Conservation (phyloP, 2,329 filamentous ascomycete species). For the Epichloe sylvatica region DNA sequence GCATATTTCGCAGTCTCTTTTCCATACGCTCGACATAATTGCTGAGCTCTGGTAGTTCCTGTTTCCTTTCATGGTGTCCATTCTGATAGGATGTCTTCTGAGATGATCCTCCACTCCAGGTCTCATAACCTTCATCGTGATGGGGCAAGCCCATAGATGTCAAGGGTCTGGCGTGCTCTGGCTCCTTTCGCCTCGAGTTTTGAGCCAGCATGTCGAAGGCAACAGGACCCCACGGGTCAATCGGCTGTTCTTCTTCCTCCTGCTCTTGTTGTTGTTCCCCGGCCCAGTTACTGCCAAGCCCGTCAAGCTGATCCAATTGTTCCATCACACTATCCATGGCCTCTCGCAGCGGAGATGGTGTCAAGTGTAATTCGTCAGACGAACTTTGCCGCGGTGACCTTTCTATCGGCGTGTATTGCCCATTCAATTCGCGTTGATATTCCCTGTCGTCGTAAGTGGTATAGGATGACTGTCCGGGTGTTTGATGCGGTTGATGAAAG, state of each 20-base stretch:
- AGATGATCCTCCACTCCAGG: slow-evolving; percentile 40
- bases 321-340: slow-evolving; percentile 99
- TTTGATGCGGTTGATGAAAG: slow-evolving; percentile 15
- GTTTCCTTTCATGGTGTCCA: slow-evolving; percentile 30
- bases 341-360: slow-evolving; percentile 80
- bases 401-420: slow-evolving; percentile 39
- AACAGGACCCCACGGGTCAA: slow-evolving; percentile 82
- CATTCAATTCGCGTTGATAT: slow-evolving; percentile 6
- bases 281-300: slow-evolving; percentile 37
- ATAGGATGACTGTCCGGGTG: slow-evolving; percentile 26
- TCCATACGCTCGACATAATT: slow-evolving; percentile 93
- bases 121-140: slow-evolving; percentile 48
- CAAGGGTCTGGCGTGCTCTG: slow-evolving; percentile 34
- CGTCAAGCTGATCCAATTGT: slow-evolving; percentile 67
- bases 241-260: slow-evolving; percentile 37
- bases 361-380: slow-evolving; percentile 52
- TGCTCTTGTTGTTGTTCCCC: slow-evolving; percentile 19
- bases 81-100: slow-evolving; percentile 30
- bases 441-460: slow-evolving; percentile 26
- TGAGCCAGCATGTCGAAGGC: slow-evolving; percentile 50
- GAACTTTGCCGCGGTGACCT: slow-evolving; percentile 56
- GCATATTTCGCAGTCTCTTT: slow-evolving; percentile 58
- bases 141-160: slow-evolving; percentile 60
- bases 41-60: slow-evolving; percentile 55
- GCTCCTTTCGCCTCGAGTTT: slow-evolving; percentile 13